Conservation (phyloP, 2,329 filamentous ascomycete species). For the Huntiella bhutanensis region DNA sequence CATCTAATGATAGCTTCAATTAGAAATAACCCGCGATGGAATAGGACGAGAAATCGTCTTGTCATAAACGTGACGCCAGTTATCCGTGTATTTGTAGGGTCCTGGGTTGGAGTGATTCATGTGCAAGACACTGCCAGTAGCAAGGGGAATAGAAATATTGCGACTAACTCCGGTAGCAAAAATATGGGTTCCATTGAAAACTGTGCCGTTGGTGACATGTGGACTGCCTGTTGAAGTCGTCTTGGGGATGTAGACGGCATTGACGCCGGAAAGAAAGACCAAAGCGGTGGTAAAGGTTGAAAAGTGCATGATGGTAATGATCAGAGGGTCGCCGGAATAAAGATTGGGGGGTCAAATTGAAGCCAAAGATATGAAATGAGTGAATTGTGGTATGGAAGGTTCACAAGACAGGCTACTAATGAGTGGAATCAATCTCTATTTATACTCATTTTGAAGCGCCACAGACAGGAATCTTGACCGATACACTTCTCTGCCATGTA, state of each 20-base stretch:
- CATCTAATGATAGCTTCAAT: no score
- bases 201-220: not conserved
- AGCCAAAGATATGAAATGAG: not conserved
- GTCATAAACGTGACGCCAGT: no score
- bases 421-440: not conserved
- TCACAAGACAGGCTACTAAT: not conserved
- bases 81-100: no score
- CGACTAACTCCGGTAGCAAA: not conserved
- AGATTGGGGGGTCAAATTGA: not conserved
- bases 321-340: no score
- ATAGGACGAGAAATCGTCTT: no score
- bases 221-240: not conserved
- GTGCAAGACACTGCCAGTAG: no score
- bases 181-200: not conserved
- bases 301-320: not conserved
- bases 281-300: not conserved
- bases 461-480: no score
- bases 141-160: no score
- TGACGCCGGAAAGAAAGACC: not conserved
- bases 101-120: no score
- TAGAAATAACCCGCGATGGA: no score
- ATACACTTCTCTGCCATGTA: no score
- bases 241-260: not conserved
- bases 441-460: not conserved
- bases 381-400: not conserved